Evolutionary conservation across 2,329 filamentous ascomycete genomes (phyloP).

Genomic region (Sarocladium brachiariae): DNA sequence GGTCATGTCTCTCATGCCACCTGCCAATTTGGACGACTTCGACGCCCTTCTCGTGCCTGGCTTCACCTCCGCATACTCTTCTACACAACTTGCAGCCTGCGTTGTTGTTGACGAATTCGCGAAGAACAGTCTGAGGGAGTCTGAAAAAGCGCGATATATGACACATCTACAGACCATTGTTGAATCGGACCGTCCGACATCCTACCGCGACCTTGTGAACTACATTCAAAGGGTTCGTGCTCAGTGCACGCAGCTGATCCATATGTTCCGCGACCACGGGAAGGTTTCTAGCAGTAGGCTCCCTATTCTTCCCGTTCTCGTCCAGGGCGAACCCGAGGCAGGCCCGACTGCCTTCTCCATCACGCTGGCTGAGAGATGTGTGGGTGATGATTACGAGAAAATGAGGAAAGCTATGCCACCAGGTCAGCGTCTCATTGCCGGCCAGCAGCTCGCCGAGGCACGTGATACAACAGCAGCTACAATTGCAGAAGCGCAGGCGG

Average conservation of each 20-base stretch:
- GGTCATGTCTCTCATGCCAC: constrained; percentile 71
- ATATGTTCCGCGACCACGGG: constrained; percentile 85
- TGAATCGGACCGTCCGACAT: constrained; percentile 70
- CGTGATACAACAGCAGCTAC: constrained; percentile 61
- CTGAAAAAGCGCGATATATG: constrained; percentile 45
- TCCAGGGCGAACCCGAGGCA: constrained; percentile 87
- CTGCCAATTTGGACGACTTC: constrained; percentile 51
- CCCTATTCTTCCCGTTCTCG: constrained; percentile 78
- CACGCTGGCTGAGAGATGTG: constrained; percentile 77
- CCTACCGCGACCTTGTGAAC: constrained; percentile 85
- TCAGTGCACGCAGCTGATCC: constrained; percentile 83
- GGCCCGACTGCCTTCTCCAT: constrained; percentile 91
- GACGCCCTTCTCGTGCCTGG: constrained; percentile 58
- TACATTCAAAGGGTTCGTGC: constrained; percentile 84
- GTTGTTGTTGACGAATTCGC: constrained; percentile 88
- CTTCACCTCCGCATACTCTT: constrained; percentile 68
- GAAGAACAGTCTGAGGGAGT: constrained; percentile 43
- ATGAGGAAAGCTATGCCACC: constrained; percentile 85
- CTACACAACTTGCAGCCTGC: constrained; percentile 76
- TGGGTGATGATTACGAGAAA: constrained; percentile 77
- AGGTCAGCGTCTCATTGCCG: constrained; percentile 77
- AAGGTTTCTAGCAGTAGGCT: constrained; percentile 71
- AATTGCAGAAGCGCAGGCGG: constrained; percentile 70
- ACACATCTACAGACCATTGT: constrained; percentile 65
- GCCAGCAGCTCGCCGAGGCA: constrained; percentile 72